Base-by-base conservation (phyloP, 1,284 basidiomycete genomes). In the Cystobasidiaceae sp. region DNA sequence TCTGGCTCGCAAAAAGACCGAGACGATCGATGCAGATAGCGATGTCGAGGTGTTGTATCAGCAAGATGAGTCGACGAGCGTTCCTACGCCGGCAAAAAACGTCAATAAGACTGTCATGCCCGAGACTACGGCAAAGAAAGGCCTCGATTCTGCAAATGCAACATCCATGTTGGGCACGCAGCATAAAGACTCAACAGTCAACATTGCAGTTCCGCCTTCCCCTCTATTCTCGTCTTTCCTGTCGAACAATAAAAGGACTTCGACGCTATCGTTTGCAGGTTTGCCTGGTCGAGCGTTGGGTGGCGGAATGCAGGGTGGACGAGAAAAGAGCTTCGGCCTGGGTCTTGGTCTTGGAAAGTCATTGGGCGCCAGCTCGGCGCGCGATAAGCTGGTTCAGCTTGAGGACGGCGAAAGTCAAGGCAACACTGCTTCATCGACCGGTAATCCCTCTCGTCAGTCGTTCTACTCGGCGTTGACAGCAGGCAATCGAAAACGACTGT, bases 241-340 rank as follows among this genome's bases (percentile, higher is more conserved):
- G n/a, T 43, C 61, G 41, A 55, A 56, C 44, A 33, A 19, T 17
- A 50, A 46, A 28, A 51, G 61, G 9, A 25, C 61, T 27, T 64
- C 61, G 21, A 49, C 61, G 3, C 32, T 64, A 9, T 55, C 61
- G 11, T 64, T 64, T 33, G 52, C 51, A 21, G 61, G 61, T 19
- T 48, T 64, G 27, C 61, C 51, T 17, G 52, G 52, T 27, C 61
- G 61, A 19, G 27, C 44, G 9, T 50, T 64, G 17, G 33, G 33
- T 32, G 51, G 50, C 9, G 25, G 21, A 7, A 34, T 9, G 30
- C 17, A n/a, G 43, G 43, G 43, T 15, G 45, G 69, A 2, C 68
- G 71, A 23, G 71, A 71, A 59, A 73, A 73, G 65, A 70, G 69
- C 23, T 49, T 73, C n/a, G 70, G 70, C 0, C 62, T 70, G 2